Evolutionary conservation across 2,329 filamentous ascomycete genomes (phyloP), one percentile per base, ranked within the genome.

Genomic region (Stagonosporopsis cucurbitacearum): DNA sequence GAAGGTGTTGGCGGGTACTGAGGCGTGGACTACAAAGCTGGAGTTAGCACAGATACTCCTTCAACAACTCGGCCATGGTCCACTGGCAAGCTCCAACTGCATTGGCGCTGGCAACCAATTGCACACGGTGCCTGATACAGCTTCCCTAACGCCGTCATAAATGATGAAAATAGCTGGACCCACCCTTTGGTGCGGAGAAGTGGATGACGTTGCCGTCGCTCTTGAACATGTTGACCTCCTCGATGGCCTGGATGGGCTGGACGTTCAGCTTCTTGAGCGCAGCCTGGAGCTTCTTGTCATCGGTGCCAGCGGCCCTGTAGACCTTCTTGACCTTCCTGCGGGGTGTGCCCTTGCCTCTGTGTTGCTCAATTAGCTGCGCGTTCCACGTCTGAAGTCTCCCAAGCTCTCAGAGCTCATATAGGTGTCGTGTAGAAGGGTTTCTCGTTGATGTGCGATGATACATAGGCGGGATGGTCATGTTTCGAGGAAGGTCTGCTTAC

Each of bases 221-320:
- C 90, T 99, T 99, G 89, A 99, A 99, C 95, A 99, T 99, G 89
- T 99, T 99, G 80, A 99, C 95, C 86, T 99, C 95, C 88, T 99
- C 95, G 74, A 99, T 99, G 68, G 91, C 92, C 85, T 96, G 93
- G 82, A 99, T 98, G 75, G 95, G 95, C 87, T 99, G 95, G 58
- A 96, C 94, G 82, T 98, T 98, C 80, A 99, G 88, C 90, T 99
- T 99, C 91, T 99, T 99, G 69, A 99, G 86, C 62, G 92, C 84
- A 62, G 89, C 87, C 84, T 99, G 95, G 66, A 99, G 91, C 88
- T 99, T 99, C 91, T 97, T 98, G 89, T 99, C 95, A 79, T 99
- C 95, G 80, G 91, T 92, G 78, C 90, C 92, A 68, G 90, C 90
- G 80, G 88, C 91, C 80, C 92, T 92, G 81, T 96, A 91, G 69